Evolutionary conservation across 148 eudicot species (phyloP), one percentile per base, ranked within the genome.

Genomic region (Persicaria tinctoria): DNA sequence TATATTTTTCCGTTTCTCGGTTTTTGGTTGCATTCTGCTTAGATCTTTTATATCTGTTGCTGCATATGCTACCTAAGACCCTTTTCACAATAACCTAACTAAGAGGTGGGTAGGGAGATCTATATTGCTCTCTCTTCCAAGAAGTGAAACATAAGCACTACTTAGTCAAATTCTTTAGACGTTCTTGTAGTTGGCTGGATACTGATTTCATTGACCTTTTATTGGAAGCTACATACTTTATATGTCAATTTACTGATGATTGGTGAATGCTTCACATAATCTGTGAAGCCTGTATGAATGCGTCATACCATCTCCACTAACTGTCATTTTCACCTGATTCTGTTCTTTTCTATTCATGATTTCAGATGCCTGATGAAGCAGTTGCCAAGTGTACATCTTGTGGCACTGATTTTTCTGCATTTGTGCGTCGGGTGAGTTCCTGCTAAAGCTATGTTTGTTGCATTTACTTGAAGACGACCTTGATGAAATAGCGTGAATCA

Each of bases 291-390:
- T 32, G 41, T 32, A 32, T 32, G 41, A 32, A 32, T 32, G 41
- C 41, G 2, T 32, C 41, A 32, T 32, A 32, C 41, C 41, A 32
- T 32, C 41, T 32, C 41, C 41, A 32, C 41, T 32, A 32, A 32
- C 41, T 32, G 41, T 32, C 41, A 32, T 32, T 32, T 32, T 32
- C 41, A 32, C 2, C 41, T 32, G 41, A 32, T 32, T 32, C 41
- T 32, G 41, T 32, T 32, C 41, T 32, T 32, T 32, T 32, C 57
- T 16, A 10, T 53, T 53, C n/a, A 16, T 53, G 11, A 16, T 53
- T 53, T 53, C 77, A 93, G 98, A 90, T 91, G 70, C 98, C 98
- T 72, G 98, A 93, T 86, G 98, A 91, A 84, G 95, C 97, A 72
- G 92, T 84, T 79, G 77, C 75, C 75, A 86, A 88, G 74, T 93